Base-by-base conservation (phyloP, 208 protist genomes). In the Acanthamoeba healyi region DNA sequence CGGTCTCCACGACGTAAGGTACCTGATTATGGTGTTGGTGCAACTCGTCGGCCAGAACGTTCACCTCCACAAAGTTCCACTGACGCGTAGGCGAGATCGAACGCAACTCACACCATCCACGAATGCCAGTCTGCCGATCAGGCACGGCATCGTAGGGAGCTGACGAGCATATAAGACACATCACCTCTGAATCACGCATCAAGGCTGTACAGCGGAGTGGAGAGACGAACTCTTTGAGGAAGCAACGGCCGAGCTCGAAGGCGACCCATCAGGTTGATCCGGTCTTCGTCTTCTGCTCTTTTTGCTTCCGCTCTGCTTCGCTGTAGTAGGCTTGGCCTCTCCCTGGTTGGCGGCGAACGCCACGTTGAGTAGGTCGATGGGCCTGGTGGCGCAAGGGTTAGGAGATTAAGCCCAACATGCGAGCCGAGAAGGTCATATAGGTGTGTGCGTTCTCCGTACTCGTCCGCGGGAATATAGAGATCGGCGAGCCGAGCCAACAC, bases 331-430 rank as follows among this genome's bases (percentile, higher is more conserved):
- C 26, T 26, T 44, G n/a, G 84, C 12, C 15, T 72, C 15, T 1
- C 3, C 36, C 32, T n/a, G 84, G 5, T 32, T 87, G 26, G 51
- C 42, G 2, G 88, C 95, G 54, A 96, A 96, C 22, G 88, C 93
- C 19, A 97, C 95, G 58, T 96, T 97, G 44, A 97, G 38, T 56
- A 97, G 86, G 26, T 97, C 96, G 63, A 97, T 95, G 3, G 95
- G 90, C 61, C 84, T 91, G 44, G 32, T 9, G 6, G 15, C 9
- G 5, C 58, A 67, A 67, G 15, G 15, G 49, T n/a, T n/a, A n/a
- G n/a, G n/a, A n/a, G n/a, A n/a, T n/a, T n/a, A n/a, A n/a, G n/a
- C n/a, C n/a, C n/a, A n/a, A n/a, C n/a, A n/a, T n/a, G n/a, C n/a
- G n/a, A n/a, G n/a, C n/a, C n/a, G n/a, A 54, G 49, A 54, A 19